Evolutionary conservation across 2,329 filamentous ascomycete genomes (phyloP).

Genomic region (Paecilomyces sp.): DNA sequence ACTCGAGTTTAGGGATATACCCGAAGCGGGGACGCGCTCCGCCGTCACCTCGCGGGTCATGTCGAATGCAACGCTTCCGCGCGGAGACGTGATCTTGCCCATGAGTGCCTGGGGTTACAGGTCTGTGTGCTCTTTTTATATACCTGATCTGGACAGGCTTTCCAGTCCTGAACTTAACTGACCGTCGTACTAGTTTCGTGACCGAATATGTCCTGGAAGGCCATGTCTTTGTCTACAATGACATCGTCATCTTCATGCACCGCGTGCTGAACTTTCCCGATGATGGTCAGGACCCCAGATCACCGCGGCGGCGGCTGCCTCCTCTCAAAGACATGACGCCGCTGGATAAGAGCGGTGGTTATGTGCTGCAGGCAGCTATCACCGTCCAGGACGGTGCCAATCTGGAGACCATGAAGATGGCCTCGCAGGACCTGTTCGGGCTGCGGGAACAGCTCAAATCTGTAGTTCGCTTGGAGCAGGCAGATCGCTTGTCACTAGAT

Average conservation of each 20-base stretch:
- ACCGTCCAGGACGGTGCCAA: slow-evolving; percentile 50
- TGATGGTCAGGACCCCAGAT: slow-evolving; percentile 20
- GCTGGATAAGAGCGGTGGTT: slow-evolving; percentile 51
- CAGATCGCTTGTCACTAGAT: slow-evolving; percentile 53
- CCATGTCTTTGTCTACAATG: slow-evolving; percentile 51
- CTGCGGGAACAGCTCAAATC: slow-evolving; percentile 50
- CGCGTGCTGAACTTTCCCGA: slow-evolving; percentile 45
- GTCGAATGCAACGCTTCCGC: slow-evolving; percentile 40
- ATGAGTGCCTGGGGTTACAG: slow-evolving; percentile 49
- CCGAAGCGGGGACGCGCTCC: slow-evolving; percentile 45
- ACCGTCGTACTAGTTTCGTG: slow-evolving; percentile 38
- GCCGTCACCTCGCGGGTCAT: slow-evolving; percentile 48
- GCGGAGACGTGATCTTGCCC: slow-evolving; percentile 43
- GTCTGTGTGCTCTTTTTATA: slow-evolving; percentile 28
- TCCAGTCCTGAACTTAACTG: neutral
- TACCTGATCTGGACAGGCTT: neutral
- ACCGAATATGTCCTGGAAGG: slow-evolving; percentile 52
- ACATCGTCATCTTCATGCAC: slow-evolving; percentile 51
- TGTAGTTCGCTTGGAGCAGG: slow-evolving; percentile 50
- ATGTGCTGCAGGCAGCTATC: slow-evolving; percentile 52
- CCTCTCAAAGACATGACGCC: slow-evolving; percentile 39
- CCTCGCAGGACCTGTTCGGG: slow-evolving; percentile 47
- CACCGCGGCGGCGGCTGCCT: slow-evolving; percentile 34
- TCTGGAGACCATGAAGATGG: slow-evolving; percentile 46
- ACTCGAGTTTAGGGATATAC: slow-evolving; percentile 43